A percentile compares a stretch with the other conserved stretches of the same genome.
Evolutionary conservation across 2,329 filamentous ascomycete species (phyloP).

Genomic region (Penicillium sp.): DNA sequence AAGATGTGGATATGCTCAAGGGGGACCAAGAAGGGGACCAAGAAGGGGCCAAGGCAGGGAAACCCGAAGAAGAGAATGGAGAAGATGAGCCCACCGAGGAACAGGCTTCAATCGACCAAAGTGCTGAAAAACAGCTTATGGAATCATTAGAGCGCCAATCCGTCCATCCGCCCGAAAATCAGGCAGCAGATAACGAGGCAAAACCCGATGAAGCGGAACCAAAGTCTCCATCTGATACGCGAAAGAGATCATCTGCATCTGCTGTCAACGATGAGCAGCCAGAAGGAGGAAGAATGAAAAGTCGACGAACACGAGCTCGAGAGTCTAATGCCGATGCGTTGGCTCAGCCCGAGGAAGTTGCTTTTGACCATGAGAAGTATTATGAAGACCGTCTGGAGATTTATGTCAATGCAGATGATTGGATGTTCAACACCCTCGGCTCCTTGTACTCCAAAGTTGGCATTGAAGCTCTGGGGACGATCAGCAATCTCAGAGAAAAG

Average conservation of each 20-base stretch:
- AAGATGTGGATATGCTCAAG: constrained; percentile 29
- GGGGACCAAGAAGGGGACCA: constrained; percentile 27
- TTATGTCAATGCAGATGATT: constrained; percentile 62
- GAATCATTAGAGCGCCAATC: constrained; percentile 44
- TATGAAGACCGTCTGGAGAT: constrained; percentile 61
- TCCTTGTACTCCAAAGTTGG: constrained; percentile 60
- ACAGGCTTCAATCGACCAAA: constrained; percentile 44
- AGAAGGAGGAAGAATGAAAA: constrained; percentile 64
- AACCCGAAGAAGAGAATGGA: constrained; percentile 14
- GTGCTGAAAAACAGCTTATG: constrained; percentile 46
- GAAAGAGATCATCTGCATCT: constrained; percentile 67
- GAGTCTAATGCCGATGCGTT: constrained; percentile 60
- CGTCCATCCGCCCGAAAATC: constrained; percentile 28
- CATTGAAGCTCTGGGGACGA: constrained; percentile 53
- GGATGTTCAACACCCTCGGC: constrained; percentile 61
- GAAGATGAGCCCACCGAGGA: constrained; percentile 37
- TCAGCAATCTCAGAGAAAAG: constrained; percentile 46
- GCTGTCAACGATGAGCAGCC: constrained; percentile 63
- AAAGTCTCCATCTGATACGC: constrained; percentile 48
- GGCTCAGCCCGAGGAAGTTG: constrained; percentile 53
- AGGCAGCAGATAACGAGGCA: constrained; percentile 31
- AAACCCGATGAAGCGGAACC: constrained; percentile 38
- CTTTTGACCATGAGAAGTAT: constrained; percentile 60
- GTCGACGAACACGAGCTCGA: constrained; percentile 65
- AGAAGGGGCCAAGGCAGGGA: constrained; percentile 18